phyloP scores from a whole-genome alignment of 495 filamentous ascomycete species.

The Friedmanniomyces endolithicus region DNA sequence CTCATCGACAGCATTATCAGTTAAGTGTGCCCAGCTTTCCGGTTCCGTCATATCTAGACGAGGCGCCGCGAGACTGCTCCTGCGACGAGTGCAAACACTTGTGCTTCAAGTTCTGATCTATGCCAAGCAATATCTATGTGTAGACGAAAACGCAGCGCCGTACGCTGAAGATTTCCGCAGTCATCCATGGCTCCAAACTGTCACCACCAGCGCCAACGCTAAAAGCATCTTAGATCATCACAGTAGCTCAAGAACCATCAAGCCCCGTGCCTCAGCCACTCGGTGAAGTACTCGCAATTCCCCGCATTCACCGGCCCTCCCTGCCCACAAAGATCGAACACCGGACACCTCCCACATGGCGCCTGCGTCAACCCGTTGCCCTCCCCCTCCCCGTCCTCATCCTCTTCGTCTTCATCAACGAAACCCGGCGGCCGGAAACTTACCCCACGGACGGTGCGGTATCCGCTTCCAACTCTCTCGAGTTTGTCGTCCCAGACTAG shows the following conservation, averaged over 20 bases:
- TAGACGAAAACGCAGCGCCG: too few relatives aligned
- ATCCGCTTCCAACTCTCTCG: slow-evolving; percentile 33
- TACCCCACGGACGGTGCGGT: slow-evolving; percentile 32
- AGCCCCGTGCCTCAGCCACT: not conserved
- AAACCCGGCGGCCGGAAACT: slow-evolving; percentile 26
- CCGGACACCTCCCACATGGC: slow-evolving; percentile 84
- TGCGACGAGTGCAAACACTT: too few relatives aligned
- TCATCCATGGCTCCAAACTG: not conserved
- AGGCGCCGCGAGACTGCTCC: too few relatives aligned
- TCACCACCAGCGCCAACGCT: slow-evolving; percentile 7
- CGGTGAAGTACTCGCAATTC: slow-evolving; percentile 66
- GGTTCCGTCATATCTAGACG: too few relatives aligned
- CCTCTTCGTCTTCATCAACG: slow-evolving; percentile 36
- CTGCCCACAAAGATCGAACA: slow-evolving; percentile 83
- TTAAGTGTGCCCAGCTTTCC: too few relatives aligned
- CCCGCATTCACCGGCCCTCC: slow-evolving; percentile 78
- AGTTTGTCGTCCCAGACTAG: slow-evolving; percentile 73
- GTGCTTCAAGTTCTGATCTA: too few relatives aligned
- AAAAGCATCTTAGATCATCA: not conserved
- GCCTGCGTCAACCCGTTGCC: slow-evolving; percentile 64
- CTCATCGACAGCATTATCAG: too few relatives aligned
- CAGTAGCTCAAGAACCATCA: not conserved
- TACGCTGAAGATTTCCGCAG: too few relatives aligned
- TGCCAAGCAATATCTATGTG: too few relatives aligned
- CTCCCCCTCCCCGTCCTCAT: slow-evolving; percentile 31